Evolutionary conservation across 306 rosid species (phyloP), one percentile per base, ranked within the genome.

Genomic region (Inga laurina): DNA sequence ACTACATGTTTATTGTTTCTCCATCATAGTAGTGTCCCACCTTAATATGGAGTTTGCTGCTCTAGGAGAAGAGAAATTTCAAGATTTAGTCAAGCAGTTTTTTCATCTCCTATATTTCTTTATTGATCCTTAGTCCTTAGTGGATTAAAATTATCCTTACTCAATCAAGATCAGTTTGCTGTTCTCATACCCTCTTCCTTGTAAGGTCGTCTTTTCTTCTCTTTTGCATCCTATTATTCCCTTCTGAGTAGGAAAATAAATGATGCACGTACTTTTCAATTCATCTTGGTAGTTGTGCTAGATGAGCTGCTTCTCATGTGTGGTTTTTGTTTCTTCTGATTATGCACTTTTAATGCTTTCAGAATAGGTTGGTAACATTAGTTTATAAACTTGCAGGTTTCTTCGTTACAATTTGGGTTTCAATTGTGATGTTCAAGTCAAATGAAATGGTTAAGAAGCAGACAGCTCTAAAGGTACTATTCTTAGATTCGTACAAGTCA

Each of bases 361-460:
- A 52, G 27, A 48, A 46, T 61, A 75, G 37, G 49, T 78, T 48
- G 74, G 75, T 78, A 76, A 57, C 62, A 51, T 77, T 76, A 48
- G 45, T 84, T 81, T 70, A 19, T 79, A 80, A 77, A 88, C 84
- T 82, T 91, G 87, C 92, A 92, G 98, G 97, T 78, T 94, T 94
- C 87, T 90, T 97, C 85, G 87, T 91, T 65, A 90, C 93, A 67
- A 87, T 94, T 79, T 89, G 98, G 92, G 82, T 94, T 82, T 89
- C 97, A 44, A 98, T 93, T 88, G 91, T 97, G 82, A 89, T 97
- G 99, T 89, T 85, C 78, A 92, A 92, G 86, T 92, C 99, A 21
- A 97, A 91, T 81, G 97, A 97, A 85, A 81, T 94, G 78, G 92
- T 97, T 37, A 89, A 88, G 88, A 91, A 90, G 88, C 99, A 97